phyloP scores from a whole-genome alignment of 306 rosid genomes.

The Lathyrus aphaca region DNA sequence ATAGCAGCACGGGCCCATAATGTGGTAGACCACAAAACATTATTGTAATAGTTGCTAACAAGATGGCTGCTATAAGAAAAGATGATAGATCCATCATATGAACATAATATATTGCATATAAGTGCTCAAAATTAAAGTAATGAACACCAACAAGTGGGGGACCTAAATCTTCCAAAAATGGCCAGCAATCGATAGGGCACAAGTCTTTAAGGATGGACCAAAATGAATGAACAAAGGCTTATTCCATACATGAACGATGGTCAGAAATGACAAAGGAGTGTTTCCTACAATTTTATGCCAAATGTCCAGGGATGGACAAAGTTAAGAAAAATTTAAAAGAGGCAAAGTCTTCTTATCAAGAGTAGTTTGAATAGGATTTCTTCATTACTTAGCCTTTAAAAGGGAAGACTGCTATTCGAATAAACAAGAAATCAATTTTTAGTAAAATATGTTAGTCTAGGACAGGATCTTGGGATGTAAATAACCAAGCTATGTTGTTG shows the following conservation, averaged over 20 bases:
- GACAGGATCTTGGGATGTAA: not conserved
- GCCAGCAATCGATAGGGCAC: not conserved
- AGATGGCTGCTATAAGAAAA: not conserved
- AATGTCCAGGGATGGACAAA: not conserved
- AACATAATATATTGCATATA: not conserved
- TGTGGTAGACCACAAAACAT: not conserved
- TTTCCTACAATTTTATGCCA: not conserved
- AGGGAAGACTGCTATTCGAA: not conserved
- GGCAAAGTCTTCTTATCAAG: not conserved
- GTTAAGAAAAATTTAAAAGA: too few species aligned
- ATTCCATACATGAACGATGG: not conserved
- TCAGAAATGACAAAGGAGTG: not conserved
- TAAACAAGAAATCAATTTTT: not conserved
- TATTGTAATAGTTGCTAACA: not conserved
- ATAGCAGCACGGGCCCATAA: not conserved
- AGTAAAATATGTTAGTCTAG: not conserved
- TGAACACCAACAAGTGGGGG: not conserved
- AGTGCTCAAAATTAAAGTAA: not conserved
- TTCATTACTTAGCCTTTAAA: not conserved
- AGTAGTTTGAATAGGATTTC: not conserved
- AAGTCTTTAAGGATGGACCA: not conserved
- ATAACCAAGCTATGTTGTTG: too few species aligned
- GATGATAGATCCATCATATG: not conserved
- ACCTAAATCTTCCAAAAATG: slow-evolving; percentile 2
- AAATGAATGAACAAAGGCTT: slow-evolving; percentile 3